Conservation (phyloP, 2,329 filamentous ascomycete genomes). For the Aspergillus sp. region DNA sequence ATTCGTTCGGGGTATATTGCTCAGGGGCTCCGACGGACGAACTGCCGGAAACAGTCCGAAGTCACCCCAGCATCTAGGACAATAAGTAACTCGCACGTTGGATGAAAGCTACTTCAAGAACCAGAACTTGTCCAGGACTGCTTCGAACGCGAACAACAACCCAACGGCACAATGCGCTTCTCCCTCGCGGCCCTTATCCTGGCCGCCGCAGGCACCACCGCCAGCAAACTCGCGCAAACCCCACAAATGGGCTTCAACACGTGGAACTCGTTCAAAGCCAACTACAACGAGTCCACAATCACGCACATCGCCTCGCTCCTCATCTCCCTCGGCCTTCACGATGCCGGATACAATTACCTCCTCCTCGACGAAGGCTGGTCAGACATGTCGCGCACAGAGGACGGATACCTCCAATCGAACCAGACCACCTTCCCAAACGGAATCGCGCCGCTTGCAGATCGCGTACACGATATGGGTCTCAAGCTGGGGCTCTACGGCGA, state of each 20-base stretch:
- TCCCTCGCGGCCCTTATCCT: not conserved
- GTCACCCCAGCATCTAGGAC: too few relatives aligned
- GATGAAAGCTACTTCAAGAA: too few relatives aligned
- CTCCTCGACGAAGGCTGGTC: constrained; percentile 50
- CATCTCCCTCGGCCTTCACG: constrained; percentile 7
- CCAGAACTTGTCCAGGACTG: too few relatives aligned
- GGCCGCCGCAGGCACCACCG: not conserved
- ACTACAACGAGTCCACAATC: constrained; percentile 6
- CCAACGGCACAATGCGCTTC: not conserved
- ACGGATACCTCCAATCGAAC: constrained; percentile 39
- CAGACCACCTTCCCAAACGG: constrained; percentile 53
- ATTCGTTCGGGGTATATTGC: too few relatives aligned
- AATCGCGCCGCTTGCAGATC: not conserved
- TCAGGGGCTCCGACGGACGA: too few relatives aligned
- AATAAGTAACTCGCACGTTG: too few relatives aligned
- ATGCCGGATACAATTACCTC: constrained; percentile 34
- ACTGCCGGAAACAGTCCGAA: too few relatives aligned
- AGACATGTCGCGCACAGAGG: constrained; percentile 24
- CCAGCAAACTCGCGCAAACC: not conserved
- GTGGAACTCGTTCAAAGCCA: constrained; percentile 19
- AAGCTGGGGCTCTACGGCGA: constrained; percentile 51
- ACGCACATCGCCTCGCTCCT: constrained; percentile 3
- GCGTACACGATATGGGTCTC: not conserved
- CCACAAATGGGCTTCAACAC: constrained; percentile 17
- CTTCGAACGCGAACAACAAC: too few relatives aligned